Percentiles rank a stretch among this genome's conserved stretches.
These are phyloP conservation scores for Zostera marina DNA, from an alignment of 116 monocot genomes.

Conservation along the genomic window DNA sequence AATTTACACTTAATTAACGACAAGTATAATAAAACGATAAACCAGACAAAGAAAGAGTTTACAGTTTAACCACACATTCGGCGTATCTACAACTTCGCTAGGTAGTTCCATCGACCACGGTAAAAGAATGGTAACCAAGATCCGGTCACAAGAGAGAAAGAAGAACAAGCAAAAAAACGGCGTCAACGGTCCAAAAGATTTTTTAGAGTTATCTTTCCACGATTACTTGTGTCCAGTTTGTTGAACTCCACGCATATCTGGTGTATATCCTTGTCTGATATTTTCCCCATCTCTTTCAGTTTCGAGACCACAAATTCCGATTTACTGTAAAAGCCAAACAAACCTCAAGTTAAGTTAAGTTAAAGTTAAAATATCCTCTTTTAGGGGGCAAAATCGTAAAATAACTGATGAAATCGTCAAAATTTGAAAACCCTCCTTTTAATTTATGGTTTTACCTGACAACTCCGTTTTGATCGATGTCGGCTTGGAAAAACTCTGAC, in stretches of 20 bases:
- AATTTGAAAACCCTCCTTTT: too few relatives aligned
- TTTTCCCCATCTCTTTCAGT: slow-evolving; percentile 67
- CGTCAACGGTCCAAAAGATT: slow-evolving; percentile 10
- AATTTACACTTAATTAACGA: too few relatives aligned
- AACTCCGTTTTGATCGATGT: slow-evolving; percentile 44
- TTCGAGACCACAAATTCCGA: slow-evolving; percentile 65
- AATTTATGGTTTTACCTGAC: slow-evolving; percentile 44
- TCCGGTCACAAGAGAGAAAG: too few relatives aligned
- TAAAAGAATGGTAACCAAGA: background rate
- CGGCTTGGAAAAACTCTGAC: slow-evolving; percentile 40
- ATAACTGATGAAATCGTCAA: too few relatives aligned
- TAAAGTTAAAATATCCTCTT: background rate
- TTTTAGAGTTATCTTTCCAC: slow-evolving; percentile 43
- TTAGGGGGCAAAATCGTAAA: background rate
- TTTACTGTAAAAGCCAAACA: slow-evolving; percentile 23
- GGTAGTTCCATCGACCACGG: background rate
- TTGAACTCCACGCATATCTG: slow-evolving; percentile 44
- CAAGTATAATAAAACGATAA: too few relatives aligned
- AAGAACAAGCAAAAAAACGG: background rate
- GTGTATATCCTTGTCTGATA: slow-evolving; percentile 39
- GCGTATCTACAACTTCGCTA: background rate
- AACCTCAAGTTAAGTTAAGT: background rate
- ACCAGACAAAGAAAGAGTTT: too few relatives aligned
- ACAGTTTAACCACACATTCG: too few relatives aligned
- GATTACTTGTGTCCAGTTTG: slow-evolving; percentile 27